Evolutionary conservation across 169 alveolate genomes (phyloP), one percentile per base, ranked within the genome.

Genomic region (Plasmodium vivax): DNA sequence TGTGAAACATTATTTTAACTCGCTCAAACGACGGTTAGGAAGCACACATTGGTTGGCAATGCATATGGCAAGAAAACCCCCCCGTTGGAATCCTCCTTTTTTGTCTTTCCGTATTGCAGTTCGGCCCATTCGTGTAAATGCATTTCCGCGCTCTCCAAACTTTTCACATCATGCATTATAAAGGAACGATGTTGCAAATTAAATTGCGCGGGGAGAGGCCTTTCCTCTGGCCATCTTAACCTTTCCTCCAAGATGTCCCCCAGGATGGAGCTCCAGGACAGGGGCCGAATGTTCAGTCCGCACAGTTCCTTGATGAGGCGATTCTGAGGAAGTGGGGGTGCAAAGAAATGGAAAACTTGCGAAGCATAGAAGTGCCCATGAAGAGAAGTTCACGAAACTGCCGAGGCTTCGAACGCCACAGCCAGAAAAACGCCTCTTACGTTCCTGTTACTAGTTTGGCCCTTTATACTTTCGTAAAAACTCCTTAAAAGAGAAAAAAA

Each of bases 381-480:
- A 1, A 23, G 38, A 5, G 9, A 58, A 4, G 74, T 58, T 58
- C 34, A 58, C 74, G 27, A n/a, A 58, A 10, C 54, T 16, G 74
- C 23, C 8, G 74, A 1, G 74, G 74, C 10, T 58, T 6, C 0
- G 4, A 27, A 68, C 2, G 77, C 9, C 38, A 68, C 32, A 68
- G 9, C 12, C 14, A 23, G 77, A 23, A 10, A 30, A 23, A 68
- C 5, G 38, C 12, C n/a, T 27, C 41, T 79, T 90, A 90, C 94
- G 19, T 90, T 90, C 83, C 82, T 90, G 51, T 38, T 36, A 47
- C 91, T 81, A 30, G 94, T 90, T 41, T 34, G 51, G 32, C 72
- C 83, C 73, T 90, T 90, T 62, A 90, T 79, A 45, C 30, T 90
- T 80, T 90, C 94, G 68, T 80, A 90, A 36, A 90, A 90, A 68